These are phyloP conservation scores for Pisolithus sp. DNA, from an alignment of 768 basidiomycete genomes.

Conservation along the genomic window DNA sequence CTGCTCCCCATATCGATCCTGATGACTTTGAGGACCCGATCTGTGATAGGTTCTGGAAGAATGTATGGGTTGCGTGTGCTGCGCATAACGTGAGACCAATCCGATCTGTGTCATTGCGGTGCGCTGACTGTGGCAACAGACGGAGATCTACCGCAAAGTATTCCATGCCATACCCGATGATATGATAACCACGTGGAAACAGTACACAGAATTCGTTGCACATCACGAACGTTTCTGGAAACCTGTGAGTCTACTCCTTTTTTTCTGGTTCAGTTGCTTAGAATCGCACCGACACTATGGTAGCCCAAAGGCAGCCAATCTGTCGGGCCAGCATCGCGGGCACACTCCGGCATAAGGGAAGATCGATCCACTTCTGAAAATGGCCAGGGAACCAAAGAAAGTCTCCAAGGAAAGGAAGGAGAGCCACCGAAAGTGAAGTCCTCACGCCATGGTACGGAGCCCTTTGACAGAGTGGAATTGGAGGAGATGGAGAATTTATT, in stretches of 20 bases:
- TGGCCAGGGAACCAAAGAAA: conserved; percentile 11
- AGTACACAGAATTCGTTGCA: conserved; percentile 79
- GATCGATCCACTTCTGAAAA: conserved; percentile 8
- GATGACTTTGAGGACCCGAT: conserved; percentile 87
- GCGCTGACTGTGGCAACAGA: conserved; percentile 41
- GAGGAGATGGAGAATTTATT: conserved; percentile 88
- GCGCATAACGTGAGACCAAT: conserved; percentile 68
- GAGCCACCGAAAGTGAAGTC: conserved; percentile 31
- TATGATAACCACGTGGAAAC: conserved; percentile 89
- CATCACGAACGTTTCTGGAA: conserved; percentile 72
- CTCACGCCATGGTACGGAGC: conserved; percentile 45
- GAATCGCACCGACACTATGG: neutral
- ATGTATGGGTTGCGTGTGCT: conserved; percentile 83
- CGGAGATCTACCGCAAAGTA: conserved; percentile 91
- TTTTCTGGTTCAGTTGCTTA: neutral
- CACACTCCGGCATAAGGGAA: conserved; percentile 53
- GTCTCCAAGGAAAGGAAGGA: conserved; percentile 12
- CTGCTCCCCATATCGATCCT: conserved; percentile 67
- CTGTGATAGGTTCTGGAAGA: conserved; percentile 81
- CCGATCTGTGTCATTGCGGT: neutral
- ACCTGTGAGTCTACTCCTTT: conserved; percentile 36
- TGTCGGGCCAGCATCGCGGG: conserved; percentile 43
- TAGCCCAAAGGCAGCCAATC: conserved; percentile 39
- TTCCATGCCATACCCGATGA: conserved; percentile 95
- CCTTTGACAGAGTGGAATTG: conserved; percentile 76